Conservation (phyloP, 2,329 filamentous ascomycete genomes). For the Tricladium varicosporioides region DNA sequence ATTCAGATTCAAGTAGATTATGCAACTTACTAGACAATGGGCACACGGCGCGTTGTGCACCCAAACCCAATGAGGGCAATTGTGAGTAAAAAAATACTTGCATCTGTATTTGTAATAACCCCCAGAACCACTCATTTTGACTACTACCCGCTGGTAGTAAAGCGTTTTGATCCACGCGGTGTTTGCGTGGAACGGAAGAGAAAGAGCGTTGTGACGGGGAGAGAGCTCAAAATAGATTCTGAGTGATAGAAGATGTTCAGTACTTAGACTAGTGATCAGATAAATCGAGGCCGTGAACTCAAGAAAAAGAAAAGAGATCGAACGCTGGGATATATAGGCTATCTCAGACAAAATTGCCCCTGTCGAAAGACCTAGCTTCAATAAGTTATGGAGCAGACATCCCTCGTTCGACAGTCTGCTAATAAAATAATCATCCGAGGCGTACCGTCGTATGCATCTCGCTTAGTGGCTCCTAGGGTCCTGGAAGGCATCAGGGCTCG, state of each 20-base stretch:
- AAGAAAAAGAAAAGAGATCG: constrained; percentile 30
- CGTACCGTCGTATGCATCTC: neutral
- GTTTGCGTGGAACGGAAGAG: constrained; percentile 15
- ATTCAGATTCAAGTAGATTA: neutral
- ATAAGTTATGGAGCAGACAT: neutral
- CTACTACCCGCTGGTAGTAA: constrained; percentile 34
- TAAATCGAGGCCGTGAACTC: constrained; percentile 14
- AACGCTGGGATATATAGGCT: constrained; percentile 29
- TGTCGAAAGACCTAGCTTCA: neutral
- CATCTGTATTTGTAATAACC: constrained; percentile 51
- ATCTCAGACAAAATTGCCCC: constrained; percentile 5
- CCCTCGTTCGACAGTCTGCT: neutral
- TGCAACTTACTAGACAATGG: constrained; percentile 46
- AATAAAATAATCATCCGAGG: neutral
- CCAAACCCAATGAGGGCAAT: constrained; percentile 55
- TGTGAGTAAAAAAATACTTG: constrained; percentile 52
- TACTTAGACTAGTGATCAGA: too few species aligned
- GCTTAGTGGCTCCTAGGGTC: neutral
- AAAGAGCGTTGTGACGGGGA: constrained; percentile 1
- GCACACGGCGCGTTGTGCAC: constrained; percentile 50
- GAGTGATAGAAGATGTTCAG: neutral
- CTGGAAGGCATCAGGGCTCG: neutral
- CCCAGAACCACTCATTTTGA: constrained; percentile 33
- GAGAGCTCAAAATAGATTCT: constrained; percentile 2
- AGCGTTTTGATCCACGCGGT: constrained; percentile 25